Percentiles rank a stretch among this genome's conserved stretches.
Evolutionary conservation across 495 filamentous ascomycete genomes (phyloP).

Genomic region (Penicillium coffeae): DNA sequence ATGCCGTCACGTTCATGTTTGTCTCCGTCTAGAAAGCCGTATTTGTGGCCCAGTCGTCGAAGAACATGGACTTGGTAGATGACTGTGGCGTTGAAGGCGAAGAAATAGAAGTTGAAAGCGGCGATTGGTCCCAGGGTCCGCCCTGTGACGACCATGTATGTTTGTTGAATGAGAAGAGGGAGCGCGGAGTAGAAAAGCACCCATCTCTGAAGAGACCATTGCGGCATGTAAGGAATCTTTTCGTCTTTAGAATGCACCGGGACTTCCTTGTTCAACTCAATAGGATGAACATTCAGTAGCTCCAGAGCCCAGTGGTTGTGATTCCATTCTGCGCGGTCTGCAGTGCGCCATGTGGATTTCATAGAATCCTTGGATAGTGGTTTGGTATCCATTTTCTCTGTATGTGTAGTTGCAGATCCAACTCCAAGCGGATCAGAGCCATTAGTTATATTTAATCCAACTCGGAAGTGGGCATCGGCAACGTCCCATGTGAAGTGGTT

Average conservation of each 20-base stretch:
- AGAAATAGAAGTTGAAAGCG: conserved; percentile 36
- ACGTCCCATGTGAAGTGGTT: conserved; percentile 16
- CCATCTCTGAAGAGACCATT: conserved; percentile 37
- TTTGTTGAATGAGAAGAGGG: conserved; percentile 34
- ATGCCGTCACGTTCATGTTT: conserved; percentile 31
- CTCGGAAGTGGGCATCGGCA: not conserved
- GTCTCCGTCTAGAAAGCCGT: conserved; percentile 30
- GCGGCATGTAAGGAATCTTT: conserved; percentile 35
- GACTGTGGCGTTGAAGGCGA: conserved; percentile 32
- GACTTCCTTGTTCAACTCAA: conserved; percentile 28
- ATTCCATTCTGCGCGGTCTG: conserved; percentile 32
- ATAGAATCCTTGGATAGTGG: conserved; percentile 39
- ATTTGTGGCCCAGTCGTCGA: conserved; percentile 26
- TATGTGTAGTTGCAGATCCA: not conserved
- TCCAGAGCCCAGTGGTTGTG: conserved; percentile 33
- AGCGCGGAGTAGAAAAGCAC: conserved; percentile 35
- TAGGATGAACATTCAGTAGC: conserved; percentile 32
- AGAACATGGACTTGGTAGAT: conserved; percentile 34
- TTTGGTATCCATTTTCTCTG: conserved; percentile 22
- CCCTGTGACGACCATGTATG: conserved; percentile 28
- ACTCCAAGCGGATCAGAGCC: not conserved
- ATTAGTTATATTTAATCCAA: conserved; percentile 16
- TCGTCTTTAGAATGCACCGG: conserved; percentile 37
- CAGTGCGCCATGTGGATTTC: conserved; percentile 40
- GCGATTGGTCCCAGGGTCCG: conserved; percentile 26